Evolutionary conservation across 768 basidiomycete genomes (phyloP), one percentile per base, ranked within the genome.

Genomic region (Pleurotus djamor): DNA sequence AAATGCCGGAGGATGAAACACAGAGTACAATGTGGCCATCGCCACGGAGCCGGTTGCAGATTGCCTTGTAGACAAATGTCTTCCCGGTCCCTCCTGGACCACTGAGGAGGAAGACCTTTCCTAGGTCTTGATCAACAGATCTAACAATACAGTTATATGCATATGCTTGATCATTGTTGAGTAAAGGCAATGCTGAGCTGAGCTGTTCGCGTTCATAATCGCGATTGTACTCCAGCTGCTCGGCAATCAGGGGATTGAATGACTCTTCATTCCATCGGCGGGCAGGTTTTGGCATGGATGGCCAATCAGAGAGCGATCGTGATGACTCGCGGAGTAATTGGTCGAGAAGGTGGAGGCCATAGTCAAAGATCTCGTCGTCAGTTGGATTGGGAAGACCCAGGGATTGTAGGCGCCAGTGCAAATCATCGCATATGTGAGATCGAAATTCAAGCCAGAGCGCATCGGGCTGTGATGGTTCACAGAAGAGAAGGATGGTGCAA

Each of bases 1-100:
- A 74, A 65, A 83, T 78, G 0, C 79, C 79, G 36, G 80, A 79
- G 0, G 78, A 82, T 14, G 80, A 76, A 4, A 81, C 77, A 75
- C 76, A 81, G 0, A 83, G 63, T 0, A 75, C 74, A 71, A 82
- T 71, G 36, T 63, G 48, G 0, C 67, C 66, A 28, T 65, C 36
- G 7, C 63, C 59, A 44, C 68, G 62, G 1, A 80, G 43, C 3
- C 49, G 21, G 52, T 65, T 35, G 49, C 64, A 70, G 33, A 74
- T 34, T 0, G 76, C 72, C 34, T 75, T 76, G 59, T 76, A 81
- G 0, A 79, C 64, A 68, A 68, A 81, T 0, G 81, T 82, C 60
- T 82, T 82, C 4, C 81, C 80, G 34, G 71, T 71, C 0, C 80
- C 80, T 14, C 75, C 80, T 37, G 76, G 67, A 4, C 80, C 74